Conservation (phyloP, 2,329 filamentous ascomycete genomes). For the Sclerotinia minor region DNA sequence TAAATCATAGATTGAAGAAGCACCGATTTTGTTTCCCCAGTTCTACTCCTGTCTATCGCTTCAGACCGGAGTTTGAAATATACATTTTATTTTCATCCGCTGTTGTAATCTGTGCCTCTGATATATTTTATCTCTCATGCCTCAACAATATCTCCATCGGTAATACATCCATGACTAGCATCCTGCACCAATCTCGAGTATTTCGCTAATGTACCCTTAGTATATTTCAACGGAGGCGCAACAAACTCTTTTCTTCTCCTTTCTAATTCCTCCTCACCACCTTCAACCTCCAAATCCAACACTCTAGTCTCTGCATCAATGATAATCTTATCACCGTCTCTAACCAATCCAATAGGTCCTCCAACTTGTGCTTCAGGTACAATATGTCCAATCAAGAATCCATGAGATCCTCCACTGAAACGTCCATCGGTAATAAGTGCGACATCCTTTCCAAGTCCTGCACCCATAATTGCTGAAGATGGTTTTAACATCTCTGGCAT, state of each 20-base stretch:
- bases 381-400: slow-evolving; percentile 63
- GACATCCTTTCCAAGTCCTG: slow-evolving; percentile 67
- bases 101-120: not conserved
- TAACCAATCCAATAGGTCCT: slow-evolving; percentile 58
- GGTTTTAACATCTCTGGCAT: slow-evolving; percentile 77
- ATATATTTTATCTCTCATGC: not conserved
- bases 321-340: slow-evolving; percentile 59
- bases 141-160: slow-evolving; percentile 46
- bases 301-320: slow-evolving; percentile 59
- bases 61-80: not conserved
- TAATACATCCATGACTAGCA: slow-evolving; percentile 60
- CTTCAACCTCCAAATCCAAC: slow-evolving; percentile 52
- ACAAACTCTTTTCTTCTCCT: slow-evolving; percentile 52
- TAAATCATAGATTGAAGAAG: not conserved
- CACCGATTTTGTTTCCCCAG: not conserved
- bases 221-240: slow-evolving; percentile 57
- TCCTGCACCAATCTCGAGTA: slow-evolving; percentile 56
- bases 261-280: slow-evolving; percentile 42
- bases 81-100: not conserved
- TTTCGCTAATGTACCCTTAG: slow-evolving; percentile 59
- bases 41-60: not conserved
- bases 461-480: slow-evolving; percentile 71
- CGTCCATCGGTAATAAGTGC: slow-evolving; percentile 72
- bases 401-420: slow-evolving; percentile 59
- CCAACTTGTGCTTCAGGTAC: slow-evolving; percentile 62